Base-by-base conservation (phyloP, 2,329 filamentous ascomycete genomes). In the Cladobotryum protrusum region DNA sequence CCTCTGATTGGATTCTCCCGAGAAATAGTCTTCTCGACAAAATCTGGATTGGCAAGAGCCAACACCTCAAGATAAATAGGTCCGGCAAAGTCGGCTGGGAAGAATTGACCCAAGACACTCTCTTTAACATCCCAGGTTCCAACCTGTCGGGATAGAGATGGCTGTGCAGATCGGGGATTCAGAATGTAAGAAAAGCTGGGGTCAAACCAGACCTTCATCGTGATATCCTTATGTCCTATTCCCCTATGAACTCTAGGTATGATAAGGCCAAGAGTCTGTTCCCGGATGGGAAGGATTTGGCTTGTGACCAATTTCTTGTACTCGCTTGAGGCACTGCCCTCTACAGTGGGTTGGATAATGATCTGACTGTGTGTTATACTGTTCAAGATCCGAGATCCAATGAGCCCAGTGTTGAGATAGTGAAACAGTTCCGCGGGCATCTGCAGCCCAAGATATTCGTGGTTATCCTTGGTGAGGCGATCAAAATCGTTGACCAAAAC, bases 371-470 rank as follows among this genome's bases (percentile, higher is more conserved):
- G 86, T 4, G 88, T 86, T 58, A 96, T 82, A 78, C 85, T 92
- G 64, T 86, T 88, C 12, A 95, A 78, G 35, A 96, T 76, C 43
- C 88, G 82, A 19, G 89, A 77, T 24, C 88, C 83, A 56, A 97
- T 82, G 40, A 96, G 72, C 33, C 89, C 93, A 46, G 81, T 84
- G 52, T 89, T 90, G 45, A 96, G 76, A 66, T 97, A 97, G 67
- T 89, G 87, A 65, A 92, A 91, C 15, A 97, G 75, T 68, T 99
- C 93, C 37, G 90, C 83, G 0, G 93, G 90, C 5, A 99, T 75
- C 52, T 91, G 86, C 52, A 95, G 81, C n/a, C 90, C 90, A 54
- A 96, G 81, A 63, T 96, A 91, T 61, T 92, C 85, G 63, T 95
- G 88, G 57, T 93, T 85, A 63, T 97, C 91, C 42, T 79, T 79